Evolutionary conservation across 2,329 filamentous ascomycete species (phyloP).

Genomic region (Zasmidium angulare): DNA sequence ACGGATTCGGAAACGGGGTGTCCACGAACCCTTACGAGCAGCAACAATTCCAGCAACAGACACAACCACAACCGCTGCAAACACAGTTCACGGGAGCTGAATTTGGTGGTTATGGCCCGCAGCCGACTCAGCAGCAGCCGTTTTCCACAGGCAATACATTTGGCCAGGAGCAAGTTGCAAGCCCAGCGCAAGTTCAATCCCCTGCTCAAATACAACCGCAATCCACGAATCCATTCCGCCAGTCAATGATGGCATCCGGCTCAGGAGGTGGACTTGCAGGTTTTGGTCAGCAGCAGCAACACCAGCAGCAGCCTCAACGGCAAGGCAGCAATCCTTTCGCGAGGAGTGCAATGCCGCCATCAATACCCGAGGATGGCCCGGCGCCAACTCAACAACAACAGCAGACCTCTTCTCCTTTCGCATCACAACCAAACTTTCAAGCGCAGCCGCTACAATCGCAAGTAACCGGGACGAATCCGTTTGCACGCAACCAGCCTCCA

Average conservation of each 20-base stretch:
- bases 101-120: slow-evolving; percentile 77
- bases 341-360: slow-evolving; percentile 43
- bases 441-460: slow-evolving; percentile 53
- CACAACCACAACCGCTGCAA: slow-evolving; percentile 54
- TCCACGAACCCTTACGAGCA: slow-evolving; percentile 40
- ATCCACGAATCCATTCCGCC: slow-evolving; percentile 89
- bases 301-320: slow-evolving; percentile 26
- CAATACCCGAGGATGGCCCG: slow-evolving; percentile 26
- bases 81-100: slow-evolving; percentile 70
- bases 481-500: slow-evolving; percentile 57
- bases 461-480: slow-evolving; percentile 71
- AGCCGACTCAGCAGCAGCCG: slow-evolving; percentile 55
- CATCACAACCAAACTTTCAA: slow-evolving; percentile 29
- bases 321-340: slow-evolving; percentile 59
- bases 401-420: slow-evolving; percentile 19
- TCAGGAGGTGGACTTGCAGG: slow-evolving; percentile 11
- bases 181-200: slow-evolving; percentile 36
- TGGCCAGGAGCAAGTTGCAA: slow-evolving; percentile 26
- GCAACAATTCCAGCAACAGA: slow-evolving; percentile 18
- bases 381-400: slow-evolving; percentile 18
- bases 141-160: slow-evolving; percentile 36
- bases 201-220: slow-evolving; percentile 41
- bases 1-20: slow-evolving; percentile 18
- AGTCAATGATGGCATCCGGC: slow-evolving; percentile 70
- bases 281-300: slow-evolving; percentile 13